Evolutionary conservation across 1,284 basidiomycete species (phyloP).

Genomic region (Leccinum fallax): DNA sequence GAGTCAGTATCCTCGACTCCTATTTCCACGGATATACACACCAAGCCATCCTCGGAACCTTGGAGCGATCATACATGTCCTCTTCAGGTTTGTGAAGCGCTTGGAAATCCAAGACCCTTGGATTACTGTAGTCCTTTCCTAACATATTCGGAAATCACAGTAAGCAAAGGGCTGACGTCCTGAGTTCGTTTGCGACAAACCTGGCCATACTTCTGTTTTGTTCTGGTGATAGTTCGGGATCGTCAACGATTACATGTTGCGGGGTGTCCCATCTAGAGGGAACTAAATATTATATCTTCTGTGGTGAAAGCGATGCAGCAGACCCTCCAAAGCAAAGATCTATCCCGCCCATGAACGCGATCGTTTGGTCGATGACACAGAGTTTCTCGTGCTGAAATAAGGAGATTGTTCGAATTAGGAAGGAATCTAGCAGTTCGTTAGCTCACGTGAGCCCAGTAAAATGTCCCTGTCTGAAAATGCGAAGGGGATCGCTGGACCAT

Average conservation of each 20-base stretch:
- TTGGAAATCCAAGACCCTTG: constrained; percentile 87
- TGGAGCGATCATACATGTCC: constrained; percentile 91
- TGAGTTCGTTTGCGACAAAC: constrained; percentile 38
- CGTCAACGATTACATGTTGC: constrained; percentile 90
- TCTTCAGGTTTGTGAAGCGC: constrained; percentile 89
- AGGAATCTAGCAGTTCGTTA: not conserved
- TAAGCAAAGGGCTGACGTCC: not conserved
- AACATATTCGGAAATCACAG: constrained; percentile 5
- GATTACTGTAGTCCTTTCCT: constrained; percentile 95
- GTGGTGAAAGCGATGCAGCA: constrained; percentile 10
- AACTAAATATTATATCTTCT: not conserved
- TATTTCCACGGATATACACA: constrained; percentile 37
- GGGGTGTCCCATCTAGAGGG: constrained; percentile 87
- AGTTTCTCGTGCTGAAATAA: constrained; percentile 88
- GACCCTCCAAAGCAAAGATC: constrained; percentile 90
- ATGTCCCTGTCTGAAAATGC: constrained; percentile 96
- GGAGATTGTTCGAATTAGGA: not conserved
- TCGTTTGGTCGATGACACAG: constrained; percentile 96
- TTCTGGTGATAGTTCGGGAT: constrained; percentile 67
- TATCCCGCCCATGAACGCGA: constrained; percentile 97
- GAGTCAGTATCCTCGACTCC: not conserved
- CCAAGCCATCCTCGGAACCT: constrained; percentile 97
- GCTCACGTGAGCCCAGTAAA: constrained; percentile 96
- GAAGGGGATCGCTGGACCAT: constrained; percentile 97
- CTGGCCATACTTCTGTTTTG: constrained; percentile 82